Evolutionary conservation across 208 protist species (phyloP).

Genomic region (Leishmania tropica): DNA sequence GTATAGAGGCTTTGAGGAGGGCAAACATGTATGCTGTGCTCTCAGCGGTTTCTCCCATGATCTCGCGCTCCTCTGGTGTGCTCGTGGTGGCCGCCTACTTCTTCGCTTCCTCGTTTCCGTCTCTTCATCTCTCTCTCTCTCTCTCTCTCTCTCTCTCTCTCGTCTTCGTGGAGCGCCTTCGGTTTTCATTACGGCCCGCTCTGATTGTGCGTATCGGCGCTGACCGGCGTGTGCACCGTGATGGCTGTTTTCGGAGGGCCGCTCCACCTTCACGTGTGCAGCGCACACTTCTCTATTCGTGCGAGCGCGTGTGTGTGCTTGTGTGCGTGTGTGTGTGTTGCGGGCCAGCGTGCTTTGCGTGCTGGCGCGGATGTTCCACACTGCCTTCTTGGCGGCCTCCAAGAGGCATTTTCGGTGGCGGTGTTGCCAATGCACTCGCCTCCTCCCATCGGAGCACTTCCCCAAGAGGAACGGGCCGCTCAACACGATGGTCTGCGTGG

Average conservation of each 20-base stretch:
- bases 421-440: conserved; percentile 60
- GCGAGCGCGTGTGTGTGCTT: no score
- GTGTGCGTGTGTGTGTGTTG: background rate
- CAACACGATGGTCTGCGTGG: conserved; percentile 65
- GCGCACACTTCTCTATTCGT: background rate
- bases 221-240: no score
- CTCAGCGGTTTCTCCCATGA: background rate
- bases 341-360: background rate
- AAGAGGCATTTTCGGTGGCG: conserved; percentile 72
- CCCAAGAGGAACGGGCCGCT: conserved; percentile 41
- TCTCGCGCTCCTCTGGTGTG: background rate
- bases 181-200: background rate
- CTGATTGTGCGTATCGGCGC: background rate
- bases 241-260: background rate
- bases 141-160: background rate
- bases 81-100: background rate
- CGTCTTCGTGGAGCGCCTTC: background rate
- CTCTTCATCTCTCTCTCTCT: background rate
- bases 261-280: background rate
- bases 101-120: background rate
- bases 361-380: conserved; percentile 26
- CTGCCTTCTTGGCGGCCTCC: conserved; percentile 36
- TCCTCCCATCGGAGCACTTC: conserved; percentile 80
- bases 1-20: background rate
- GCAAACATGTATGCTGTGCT: background rate